A percentile compares a stretch with the other conserved stretches of the same genome.
Conservation (phyloP, 306 rosid genomes). For the Vigna hirtella region DNA sequence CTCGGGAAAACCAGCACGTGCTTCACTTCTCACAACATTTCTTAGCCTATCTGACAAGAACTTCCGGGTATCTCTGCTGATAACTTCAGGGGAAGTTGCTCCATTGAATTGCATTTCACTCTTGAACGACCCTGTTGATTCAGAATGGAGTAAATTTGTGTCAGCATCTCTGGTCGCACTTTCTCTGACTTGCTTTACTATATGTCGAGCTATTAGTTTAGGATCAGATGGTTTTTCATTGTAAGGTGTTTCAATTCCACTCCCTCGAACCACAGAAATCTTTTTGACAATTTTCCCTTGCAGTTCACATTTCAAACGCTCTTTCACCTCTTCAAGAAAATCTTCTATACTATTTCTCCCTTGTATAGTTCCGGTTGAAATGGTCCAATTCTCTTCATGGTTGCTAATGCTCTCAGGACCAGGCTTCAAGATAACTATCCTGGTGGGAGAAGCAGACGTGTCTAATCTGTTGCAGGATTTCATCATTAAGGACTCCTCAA, state of each 20-base stretch:
- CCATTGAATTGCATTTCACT: slow-evolving; percentile 68
- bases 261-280: slow-evolving; percentile 72
- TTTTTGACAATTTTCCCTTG: slow-evolving; percentile 69
- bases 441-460: slow-evolving; percentile 61
- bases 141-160: slow-evolving; percentile 62
- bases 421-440: slow-evolving; percentile 90
- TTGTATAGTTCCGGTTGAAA: slow-evolving; percentile 60
- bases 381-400: slow-evolving; percentile 70
- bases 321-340: slow-evolving; percentile 94
- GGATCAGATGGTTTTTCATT: slow-evolving; percentile 79
- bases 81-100: slow-evolving; percentile 66
- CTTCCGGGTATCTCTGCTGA: slow-evolving; percentile 75
- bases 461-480: slow-evolving; percentile 54
- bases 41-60: slow-evolving; percentile 72
- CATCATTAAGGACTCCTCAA: slow-evolving; percentile 70
- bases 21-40: slow-evolving; percentile 61
- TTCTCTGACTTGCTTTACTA: slow-evolving; percentile 80
- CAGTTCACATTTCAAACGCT: slow-evolving; percentile 78
- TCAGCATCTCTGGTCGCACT: slow-evolving; percentile 73
- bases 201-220: slow-evolving; percentile 74
- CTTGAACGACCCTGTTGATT: slow-evolving; percentile 75
- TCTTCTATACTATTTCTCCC: slow-evolving; percentile 84
- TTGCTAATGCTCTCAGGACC: slow-evolving; percentile 73
- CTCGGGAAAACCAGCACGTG: slow-evolving; percentile 47
- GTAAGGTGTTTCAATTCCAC: slow-evolving; percentile 81